These are phyloP conservation scores for Cornus controversa DNA, from an alignment of 148 eudicot species.

Conservation along the genomic window DNA sequence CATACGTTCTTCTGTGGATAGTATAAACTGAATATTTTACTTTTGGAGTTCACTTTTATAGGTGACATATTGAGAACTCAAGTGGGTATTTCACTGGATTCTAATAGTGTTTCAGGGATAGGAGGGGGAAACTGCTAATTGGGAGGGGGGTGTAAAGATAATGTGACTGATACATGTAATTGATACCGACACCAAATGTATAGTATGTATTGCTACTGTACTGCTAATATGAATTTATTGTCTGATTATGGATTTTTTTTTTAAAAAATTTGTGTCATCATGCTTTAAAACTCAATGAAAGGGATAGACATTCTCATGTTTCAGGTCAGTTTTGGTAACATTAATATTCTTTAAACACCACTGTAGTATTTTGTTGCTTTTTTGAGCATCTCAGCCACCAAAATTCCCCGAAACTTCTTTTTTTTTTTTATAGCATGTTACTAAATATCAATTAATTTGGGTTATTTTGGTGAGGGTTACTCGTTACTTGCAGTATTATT, in stretches of 20 bases:
- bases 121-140: too few species aligned
- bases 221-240: not conserved
- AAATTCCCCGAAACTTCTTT: not conserved
- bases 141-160: too few species aligned
- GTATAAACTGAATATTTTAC: not conserved
- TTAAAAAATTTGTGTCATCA: not conserved
- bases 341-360: not conserved
- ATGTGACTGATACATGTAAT: not conserved
- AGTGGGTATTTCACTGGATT: too few species aligned
- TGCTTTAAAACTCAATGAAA: not conserved
- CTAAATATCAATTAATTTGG: not conserved
- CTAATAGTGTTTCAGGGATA: too few species aligned
- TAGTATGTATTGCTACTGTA: not conserved
- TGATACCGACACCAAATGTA: not conserved
- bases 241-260: not conserved
- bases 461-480: not conserved
- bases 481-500: not conserved
- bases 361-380: not conserved
- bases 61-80: not conserved
- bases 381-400: not conserved
- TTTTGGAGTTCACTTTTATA: not conserved
- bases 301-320: not conserved
- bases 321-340: not conserved
- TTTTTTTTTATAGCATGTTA: too few species aligned
- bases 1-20: not conserved